Evolutionary conservation across 495 filamentous ascomycete genomes (phyloP), one percentile per base, ranked within the genome.

Genomic region (Emericellopsis terricola): DNA sequence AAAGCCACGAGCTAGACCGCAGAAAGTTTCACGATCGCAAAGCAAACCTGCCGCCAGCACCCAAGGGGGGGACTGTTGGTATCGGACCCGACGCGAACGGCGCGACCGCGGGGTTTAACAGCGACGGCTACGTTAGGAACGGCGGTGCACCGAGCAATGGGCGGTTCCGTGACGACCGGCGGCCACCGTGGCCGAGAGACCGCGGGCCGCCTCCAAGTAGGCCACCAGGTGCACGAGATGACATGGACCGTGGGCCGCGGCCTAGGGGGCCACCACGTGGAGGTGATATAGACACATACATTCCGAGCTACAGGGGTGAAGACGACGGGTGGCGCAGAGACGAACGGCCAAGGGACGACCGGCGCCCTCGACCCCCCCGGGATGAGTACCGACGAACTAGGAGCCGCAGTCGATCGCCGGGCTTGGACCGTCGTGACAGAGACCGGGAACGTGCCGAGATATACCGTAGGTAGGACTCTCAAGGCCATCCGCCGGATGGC

Each of bases 1-100:
- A 96, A 41, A 93, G 83, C 13, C 89, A 99, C 56, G 89, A 99
- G 54, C 61, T 96, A 15, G 89, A 99, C 46, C 73, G 89, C 21
- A 71, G 84, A 38, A 87, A 83, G 50, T 81, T 84, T 46, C 77
- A 87, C 39, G 72, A 77, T 39, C 70, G 86, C 40, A 77, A 78
- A 46, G 73, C 72, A 9, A 72, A 71, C 11, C 62, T 83, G 30
- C 87, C 89, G 16, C 89, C 89, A 13, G 86, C 84, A 14, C 91
- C 89, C 9, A 81, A 84, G 41, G 84, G 83, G 15, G 83, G 80
- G 10, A 82, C 78, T 8, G 81, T 91, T 14, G 87, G 89, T 11
- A 72, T 75, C 42, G 76, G 78, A 13, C 68, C 71, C 28, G 75
- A 63, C 62, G 56, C 42, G 34, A 60, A 60, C 31, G 65, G 62